phyloP scores from a whole-genome alignment of 78 protist genomes.

The Planoprotostelium fungivorum region DNA sequence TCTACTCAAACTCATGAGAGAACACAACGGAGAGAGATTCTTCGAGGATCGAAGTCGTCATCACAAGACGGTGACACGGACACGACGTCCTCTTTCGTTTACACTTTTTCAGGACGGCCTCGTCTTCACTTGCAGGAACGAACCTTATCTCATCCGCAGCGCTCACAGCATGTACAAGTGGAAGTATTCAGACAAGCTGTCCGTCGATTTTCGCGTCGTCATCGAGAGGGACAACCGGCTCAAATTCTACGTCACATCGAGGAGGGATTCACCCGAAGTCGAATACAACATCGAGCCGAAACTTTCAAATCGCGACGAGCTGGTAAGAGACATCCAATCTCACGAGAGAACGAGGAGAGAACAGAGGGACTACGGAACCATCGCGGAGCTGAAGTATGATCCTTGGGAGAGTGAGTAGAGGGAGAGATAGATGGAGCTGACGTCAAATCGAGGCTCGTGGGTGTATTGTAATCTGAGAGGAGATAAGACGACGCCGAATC shows the following conservation, averaged over 20 bases:
- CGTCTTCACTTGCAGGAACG: slow-evolving; percentile 29
- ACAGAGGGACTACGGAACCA: neutral
- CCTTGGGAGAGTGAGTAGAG: neutral
- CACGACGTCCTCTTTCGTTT: neutral
- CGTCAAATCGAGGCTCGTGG: too few relatives aligned
- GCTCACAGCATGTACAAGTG: slow-evolving; percentile 25
- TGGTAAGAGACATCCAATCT: too few relatives aligned
- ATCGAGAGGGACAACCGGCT: neutral
- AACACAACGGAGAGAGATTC: neutral
- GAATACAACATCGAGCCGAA: slow-evolving; percentile 10
- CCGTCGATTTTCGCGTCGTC: slow-evolving; percentile 35
- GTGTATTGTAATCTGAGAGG: slow-evolving; percentile 29
- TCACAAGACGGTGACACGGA: neutral
- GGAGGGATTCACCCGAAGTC: slow-evolving; percentile 11
- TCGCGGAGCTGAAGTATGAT: neutral
- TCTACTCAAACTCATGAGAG: too few relatives aligned
- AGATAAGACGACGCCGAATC: slow-evolving; percentile 34
- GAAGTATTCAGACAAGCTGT: slow-evolving; percentile 53
- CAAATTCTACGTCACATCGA: slow-evolving; percentile 20
- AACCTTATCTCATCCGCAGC: slow-evolving; percentile 20
- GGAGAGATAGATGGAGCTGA: too few relatives aligned
- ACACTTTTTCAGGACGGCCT: slow-evolving; percentile 26
- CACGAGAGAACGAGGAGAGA: neutral
- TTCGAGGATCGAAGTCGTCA: neutral
- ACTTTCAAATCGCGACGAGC: neutral